Conservation (phyloP, 2,329 filamentous ascomycete species). For the Colletotrichum lindemuthianum region DNA sequence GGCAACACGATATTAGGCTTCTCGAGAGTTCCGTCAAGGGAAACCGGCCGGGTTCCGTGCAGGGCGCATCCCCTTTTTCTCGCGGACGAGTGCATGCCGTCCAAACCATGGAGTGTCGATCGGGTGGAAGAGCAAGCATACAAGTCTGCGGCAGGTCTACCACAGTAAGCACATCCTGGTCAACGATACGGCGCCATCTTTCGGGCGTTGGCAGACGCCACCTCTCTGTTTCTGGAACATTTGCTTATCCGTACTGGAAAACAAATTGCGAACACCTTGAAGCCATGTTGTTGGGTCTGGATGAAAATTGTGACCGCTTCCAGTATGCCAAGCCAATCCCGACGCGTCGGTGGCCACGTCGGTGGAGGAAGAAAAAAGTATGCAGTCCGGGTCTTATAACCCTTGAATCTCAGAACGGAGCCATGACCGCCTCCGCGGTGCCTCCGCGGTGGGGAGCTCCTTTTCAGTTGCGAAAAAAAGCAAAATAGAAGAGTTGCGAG, state of each 20-base stretch:
- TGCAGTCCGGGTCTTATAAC: conserved; percentile 12
- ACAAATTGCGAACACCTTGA: background rate
- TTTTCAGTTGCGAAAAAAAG: conserved; percentile 17
- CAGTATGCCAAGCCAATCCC: background rate
- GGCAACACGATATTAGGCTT: background rate
- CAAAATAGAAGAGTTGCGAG: conserved; percentile 24
- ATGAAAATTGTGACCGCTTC: background rate
- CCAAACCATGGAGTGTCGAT: conserved; percentile 15
- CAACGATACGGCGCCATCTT: conserved; percentile 3
- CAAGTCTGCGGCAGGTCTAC: conserved; percentile 22
- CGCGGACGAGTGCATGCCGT: conserved; percentile 26
- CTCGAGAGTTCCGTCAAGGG: background rate
- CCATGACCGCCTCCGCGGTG: conserved; percentile 17
- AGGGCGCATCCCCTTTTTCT: conserved; percentile 17
- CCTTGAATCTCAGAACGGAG: conserved; percentile 16
- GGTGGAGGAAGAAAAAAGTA: conserved; percentile 1
- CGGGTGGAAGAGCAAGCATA: conserved; percentile 7
- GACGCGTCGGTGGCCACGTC: background rate
- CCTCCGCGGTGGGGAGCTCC: too few species aligned
- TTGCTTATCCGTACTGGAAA: background rate
- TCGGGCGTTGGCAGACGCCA: background rate
- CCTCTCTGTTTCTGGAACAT: background rate
- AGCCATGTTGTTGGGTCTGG: background rate
- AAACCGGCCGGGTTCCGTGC: background rate
- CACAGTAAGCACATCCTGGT: background rate